phyloP scores from a whole-genome alignment of 2,329 filamentous ascomycete species.

The Pyricularia sp. region DNA sequence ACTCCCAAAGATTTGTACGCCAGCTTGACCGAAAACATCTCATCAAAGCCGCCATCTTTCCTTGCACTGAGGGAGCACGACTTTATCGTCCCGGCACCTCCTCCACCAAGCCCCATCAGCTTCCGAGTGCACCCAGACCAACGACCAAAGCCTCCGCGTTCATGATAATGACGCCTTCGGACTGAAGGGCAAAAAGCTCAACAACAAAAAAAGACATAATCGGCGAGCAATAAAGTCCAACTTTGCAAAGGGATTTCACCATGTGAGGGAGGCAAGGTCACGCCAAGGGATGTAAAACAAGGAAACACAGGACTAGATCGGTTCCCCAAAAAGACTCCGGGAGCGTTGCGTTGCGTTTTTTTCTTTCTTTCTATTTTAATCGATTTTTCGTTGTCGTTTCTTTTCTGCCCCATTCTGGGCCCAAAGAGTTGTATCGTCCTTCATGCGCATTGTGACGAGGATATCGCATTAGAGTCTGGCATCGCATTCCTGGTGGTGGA shows the following conservation, averaged over 20 bases:
- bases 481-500: neutral
- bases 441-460: neutral
- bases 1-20: slow-evolving; percentile 42
- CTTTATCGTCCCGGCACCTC: slow-evolving; percentile 55
- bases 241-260: neutral
- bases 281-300: neutral
- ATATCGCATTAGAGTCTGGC: neutral
- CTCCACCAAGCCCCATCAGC: slow-evolving; percentile 54
- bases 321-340: neutral
- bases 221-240: neutral
- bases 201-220: neutral
- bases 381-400: neutral
- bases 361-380: neutral
- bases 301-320: neutral
- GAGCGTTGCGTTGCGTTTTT: slow-evolving; percentile 2
- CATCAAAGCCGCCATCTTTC: slow-evolving; percentile 25
- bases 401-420: neutral
- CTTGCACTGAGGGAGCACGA: slow-evolving; percentile 42
- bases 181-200: neutral
- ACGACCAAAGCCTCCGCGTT: slow-evolving; percentile 33
- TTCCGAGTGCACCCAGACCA: slow-evolving; percentile 40
- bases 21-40: slow-evolving; percentile 41
- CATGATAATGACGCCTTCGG: neutral
- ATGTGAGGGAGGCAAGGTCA: neutral
- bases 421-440: neutral